Percentiles rank a stretch among this genome's conserved stretches.
phyloP scores from a whole-genome alignment of 179 eudicot species.

The Actinidia polygama region DNA sequence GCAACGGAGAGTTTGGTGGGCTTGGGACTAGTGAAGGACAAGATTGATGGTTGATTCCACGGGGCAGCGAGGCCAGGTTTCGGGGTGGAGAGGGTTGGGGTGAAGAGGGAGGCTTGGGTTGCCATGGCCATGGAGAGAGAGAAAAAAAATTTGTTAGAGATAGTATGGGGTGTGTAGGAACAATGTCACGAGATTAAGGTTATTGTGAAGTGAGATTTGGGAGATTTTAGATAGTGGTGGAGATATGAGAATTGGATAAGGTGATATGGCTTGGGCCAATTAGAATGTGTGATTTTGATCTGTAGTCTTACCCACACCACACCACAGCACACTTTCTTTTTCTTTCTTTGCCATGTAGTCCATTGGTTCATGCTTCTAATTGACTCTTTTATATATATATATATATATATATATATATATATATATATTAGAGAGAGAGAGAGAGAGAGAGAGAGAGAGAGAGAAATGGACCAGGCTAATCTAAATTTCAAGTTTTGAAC shows the following conservation, averaged over 20 bases:
- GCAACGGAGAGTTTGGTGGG: conserved; percentile 27
- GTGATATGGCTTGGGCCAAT: conserved; percentile 57
- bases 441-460: no score
- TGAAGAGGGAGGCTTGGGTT: conserved; percentile 77
- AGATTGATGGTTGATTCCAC: conserved; percentile 47
- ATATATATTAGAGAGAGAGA: no score
- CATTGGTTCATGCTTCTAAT: background rate
- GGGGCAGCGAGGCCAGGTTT: conserved; percentile 28
- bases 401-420: no score
- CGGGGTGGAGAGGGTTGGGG: conserved; percentile 52
- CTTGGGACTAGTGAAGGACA: conserved; percentile 33
- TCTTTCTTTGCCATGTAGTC: background rate
- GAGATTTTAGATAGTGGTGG: conserved; percentile 33
- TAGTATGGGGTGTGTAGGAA: background rate
- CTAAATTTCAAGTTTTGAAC: no score
- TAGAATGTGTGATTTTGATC: conserved; percentile 57
- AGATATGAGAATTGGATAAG: conserved; percentile 59
- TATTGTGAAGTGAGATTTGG: conserved; percentile 18
- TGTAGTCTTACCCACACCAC: conserved; percentile 9
- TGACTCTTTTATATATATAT: no score
- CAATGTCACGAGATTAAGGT: conserved; percentile 7
- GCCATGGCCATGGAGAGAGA: conserved; percentile 79
- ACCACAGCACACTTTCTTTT: no score
- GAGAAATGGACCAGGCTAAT: no score
- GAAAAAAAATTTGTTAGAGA: background rate